These are phyloP conservation scores for Calonectria montana DNA, from an alignment of 2,329 filamentous ascomycete species.

Conservation along the genomic window DNA sequence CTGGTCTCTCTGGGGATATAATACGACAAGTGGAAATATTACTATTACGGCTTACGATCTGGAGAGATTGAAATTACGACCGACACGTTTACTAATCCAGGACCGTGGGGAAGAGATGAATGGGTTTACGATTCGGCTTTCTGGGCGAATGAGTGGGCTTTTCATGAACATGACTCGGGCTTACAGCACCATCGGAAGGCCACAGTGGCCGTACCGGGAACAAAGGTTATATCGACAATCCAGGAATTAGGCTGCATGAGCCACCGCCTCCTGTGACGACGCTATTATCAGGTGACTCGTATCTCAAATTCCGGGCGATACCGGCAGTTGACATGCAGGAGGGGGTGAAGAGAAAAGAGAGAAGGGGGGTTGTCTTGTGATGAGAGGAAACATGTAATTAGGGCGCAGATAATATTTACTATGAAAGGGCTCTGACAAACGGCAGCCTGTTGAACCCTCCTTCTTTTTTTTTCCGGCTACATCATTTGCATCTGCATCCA, in stretches of 20 bases:
- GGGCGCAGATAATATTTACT: not conserved
- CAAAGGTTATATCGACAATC: conserved; percentile 16
- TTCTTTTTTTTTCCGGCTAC: too few relatives aligned
- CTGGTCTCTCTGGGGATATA: not conserved
- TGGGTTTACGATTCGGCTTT: not conserved
- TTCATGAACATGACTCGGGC: not conserved
- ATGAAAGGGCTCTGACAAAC: not conserved
- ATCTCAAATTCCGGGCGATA: conserved; percentile 12
- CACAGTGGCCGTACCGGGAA: conserved; percentile 9
- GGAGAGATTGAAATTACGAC: not conserved
- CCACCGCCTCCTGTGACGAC: conserved; percentile 20
- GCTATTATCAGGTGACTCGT: conserved; percentile 10
- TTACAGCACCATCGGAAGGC: not conserved
- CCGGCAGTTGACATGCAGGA: not conserved
- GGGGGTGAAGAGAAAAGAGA: not conserved
- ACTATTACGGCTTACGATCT: not conserved
- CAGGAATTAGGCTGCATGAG: conserved; percentile 23
- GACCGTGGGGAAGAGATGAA: not conserved
- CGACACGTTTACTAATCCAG: not conserved
- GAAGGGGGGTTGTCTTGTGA: not conserved
- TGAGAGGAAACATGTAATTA: not conserved
- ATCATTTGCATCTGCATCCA: not conserved
- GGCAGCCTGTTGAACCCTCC: not conserved
- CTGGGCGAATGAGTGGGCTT: not conserved
- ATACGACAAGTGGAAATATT: conserved; percentile 3